Conservation (phyloP, 2,329 filamentous ascomycete species). For the Trichoderma sp. region DNA sequence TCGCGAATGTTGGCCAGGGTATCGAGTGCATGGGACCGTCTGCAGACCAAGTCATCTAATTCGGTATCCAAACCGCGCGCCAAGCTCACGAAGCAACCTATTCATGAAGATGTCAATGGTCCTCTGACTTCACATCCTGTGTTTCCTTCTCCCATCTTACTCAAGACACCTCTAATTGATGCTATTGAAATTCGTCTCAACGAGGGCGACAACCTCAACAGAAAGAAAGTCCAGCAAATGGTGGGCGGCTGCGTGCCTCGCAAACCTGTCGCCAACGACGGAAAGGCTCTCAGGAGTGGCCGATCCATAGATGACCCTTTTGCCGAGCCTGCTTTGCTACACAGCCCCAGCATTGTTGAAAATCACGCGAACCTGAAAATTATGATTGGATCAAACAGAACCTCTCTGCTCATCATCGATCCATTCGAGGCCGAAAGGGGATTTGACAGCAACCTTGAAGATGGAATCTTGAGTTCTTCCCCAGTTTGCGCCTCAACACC, state of each 20-base stretch:
- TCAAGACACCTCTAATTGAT: slow-evolving; percentile 31
- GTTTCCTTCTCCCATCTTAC: neutral
- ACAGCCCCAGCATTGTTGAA: neutral
- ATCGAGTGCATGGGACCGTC: slow-evolving; percentile 38
- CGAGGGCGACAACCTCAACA: slow-evolving; percentile 40
- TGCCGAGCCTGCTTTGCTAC: slow-evolving; percentile 28
- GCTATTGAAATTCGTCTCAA: slow-evolving; percentile 39
- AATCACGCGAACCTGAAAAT: neutral
- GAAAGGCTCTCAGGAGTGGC: slow-evolving; percentile 33
- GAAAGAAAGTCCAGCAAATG: slow-evolving; percentile 40
- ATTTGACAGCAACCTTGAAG: slow-evolving; percentile 43
- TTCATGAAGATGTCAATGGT: slow-evolving; percentile 4
- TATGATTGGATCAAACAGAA: neutral
- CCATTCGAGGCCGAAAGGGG: slow-evolving; percentile 43
- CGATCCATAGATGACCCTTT: slow-evolving; percentile 37
- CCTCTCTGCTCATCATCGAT: slow-evolving; percentile 14
- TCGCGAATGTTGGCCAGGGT: slow-evolving; percentile 40
- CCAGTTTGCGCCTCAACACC: slow-evolving; percentile 45
- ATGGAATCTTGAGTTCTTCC: slow-evolving; percentile 41
- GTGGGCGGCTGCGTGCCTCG: slow-evolving; percentile 35
- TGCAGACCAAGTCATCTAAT: slow-evolving; percentile 36
- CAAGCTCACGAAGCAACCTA: slow-evolving; percentile 25
- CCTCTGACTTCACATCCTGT: slow-evolving; percentile 4
- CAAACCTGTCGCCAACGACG: slow-evolving; percentile 36
- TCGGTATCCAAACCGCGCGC: slow-evolving; percentile 16